phyloP scores from a whole-genome alignment of 2,329 filamentous ascomycete species.

The Daldinia sp. region DNA sequence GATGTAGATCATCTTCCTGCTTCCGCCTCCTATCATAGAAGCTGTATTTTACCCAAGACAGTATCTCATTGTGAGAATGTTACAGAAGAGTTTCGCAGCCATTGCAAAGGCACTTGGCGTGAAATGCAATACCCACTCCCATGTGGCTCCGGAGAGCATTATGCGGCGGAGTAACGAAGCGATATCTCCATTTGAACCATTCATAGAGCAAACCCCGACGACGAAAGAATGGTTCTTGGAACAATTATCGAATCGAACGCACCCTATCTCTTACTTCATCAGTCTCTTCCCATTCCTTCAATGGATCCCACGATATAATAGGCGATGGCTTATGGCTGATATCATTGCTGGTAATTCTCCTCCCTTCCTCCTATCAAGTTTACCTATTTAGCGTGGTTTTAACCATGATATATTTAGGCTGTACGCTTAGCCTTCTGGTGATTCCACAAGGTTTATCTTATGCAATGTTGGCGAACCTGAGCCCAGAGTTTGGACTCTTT shows the following conservation, averaged over 20 bases:
- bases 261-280: neutral
- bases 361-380: neutral
- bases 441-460: constrained; percentile 15
- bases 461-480: constrained; percentile 1
- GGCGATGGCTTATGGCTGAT: constrained; percentile 8
- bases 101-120: neutral
- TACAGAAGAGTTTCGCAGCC: neutral
- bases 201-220: constrained; percentile 1
- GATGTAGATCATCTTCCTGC: neutral
- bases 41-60: neutral
- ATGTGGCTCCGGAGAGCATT: neutral
- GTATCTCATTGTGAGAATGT: neutral
- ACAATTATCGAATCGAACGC: neutral
- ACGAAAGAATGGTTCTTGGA: constrained; percentile 1
- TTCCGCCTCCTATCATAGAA: neutral
- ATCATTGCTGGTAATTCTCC: constrained; percentile 1
- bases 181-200: constrained; percentile 9
- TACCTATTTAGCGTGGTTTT: neutral
- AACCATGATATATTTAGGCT: neutral
- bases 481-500: constrained; percentile 11
- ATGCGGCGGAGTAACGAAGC: neutral
- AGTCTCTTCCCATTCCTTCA: constrained; percentile 2
- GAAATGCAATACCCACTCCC: neutral
- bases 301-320: constrained; percentile 10
- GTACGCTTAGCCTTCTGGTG: constrained; percentile 4